Base-by-base conservation (phyloP, 1,284 basidiomycete species). In the Ganoderma sp. region DNA sequence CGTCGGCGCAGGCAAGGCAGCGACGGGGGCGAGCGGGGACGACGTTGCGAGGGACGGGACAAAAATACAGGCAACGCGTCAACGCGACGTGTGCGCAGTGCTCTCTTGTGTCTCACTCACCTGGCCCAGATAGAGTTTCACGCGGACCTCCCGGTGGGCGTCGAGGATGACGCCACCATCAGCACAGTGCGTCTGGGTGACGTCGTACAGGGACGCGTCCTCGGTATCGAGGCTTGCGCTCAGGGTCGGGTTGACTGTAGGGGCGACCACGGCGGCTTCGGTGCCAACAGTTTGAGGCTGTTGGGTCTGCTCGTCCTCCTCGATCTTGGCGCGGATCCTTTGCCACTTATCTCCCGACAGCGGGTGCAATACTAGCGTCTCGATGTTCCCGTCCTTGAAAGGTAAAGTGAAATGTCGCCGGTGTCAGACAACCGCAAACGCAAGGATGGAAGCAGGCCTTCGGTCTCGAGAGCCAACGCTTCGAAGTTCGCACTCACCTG, bases 101-200 rank as follows among this genome's bases (percentile, higher is more conserved):
- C 63, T n/a, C 37, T 39, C 37, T 39, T 39, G 37, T 28, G 52
- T 67, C 82, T 69, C 70, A 90, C 82, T 69, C 70, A 90, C 90
- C 83, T 90, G 86, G 39, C 90, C 92, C 76, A 93, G 84, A 76
- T 92, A 93, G 17, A 94, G 78, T 79, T 94, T 95, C 54, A 91
- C 81, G n/a, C 92, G 85, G 34, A 94, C 83, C 78, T 95, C 93
- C 45, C 93, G 84, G 39, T 83, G 78, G 3, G 90, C 87, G 70
- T 94, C 88, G 2, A 95, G 81, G 2, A 92, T 76, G 39, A 94
- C 79, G 19, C 88, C 88, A 32, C 78, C 75, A 63, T 78, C 77
- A 69, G 73, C 71, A 14, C 74, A 72, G 34, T 75, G 68, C 63
- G 72, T 76, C 54, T 78, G 75, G 0, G 80, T 78, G 9, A 79